Evolutionary conservation across 2,329 filamentous ascomycete genomes (phyloP).

Genomic region (Fusarium setosum): DNA sequence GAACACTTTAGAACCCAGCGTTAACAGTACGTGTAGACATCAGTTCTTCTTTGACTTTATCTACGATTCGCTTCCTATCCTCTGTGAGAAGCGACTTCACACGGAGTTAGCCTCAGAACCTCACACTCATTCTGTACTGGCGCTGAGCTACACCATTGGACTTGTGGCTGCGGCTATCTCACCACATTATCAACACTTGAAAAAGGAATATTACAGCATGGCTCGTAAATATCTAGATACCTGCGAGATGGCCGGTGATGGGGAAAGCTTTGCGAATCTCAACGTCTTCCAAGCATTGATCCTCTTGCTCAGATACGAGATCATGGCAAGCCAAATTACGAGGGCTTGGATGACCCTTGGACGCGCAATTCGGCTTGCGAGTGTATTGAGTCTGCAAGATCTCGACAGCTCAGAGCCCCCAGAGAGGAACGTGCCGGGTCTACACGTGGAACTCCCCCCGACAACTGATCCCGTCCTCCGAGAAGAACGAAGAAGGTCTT

Average conservation of each 20-base stretch:
- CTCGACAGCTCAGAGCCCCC: not conserved
- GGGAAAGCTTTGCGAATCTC: not conserved
- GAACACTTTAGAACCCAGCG: fast-evolving
- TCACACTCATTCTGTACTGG: not conserved
- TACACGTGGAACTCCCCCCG: not conserved
- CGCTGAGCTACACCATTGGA: not conserved
- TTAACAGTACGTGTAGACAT: not conserved
- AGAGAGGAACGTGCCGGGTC: not conserved
- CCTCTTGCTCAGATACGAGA: not conserved
- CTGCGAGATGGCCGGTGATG: not conserved
- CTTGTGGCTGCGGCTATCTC: not conserved
- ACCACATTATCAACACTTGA: not conserved
- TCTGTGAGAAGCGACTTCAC: not conserved
- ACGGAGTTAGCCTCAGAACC: not conserved
- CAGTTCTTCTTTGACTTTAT: not conserved
- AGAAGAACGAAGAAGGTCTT: not conserved
- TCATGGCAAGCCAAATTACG: not conserved
- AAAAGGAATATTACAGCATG: not conserved
- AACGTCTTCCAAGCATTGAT: not conserved
- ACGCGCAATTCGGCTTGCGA: not conserved
- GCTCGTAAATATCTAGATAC: not conserved
- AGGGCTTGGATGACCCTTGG: not conserved
- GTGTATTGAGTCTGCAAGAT: not conserved
- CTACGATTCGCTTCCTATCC: not conserved
- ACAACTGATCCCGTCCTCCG: not conserved